Percentiles rank a stretch among this genome's conserved stretches.
phyloP scores from a whole-genome alignment of 2,329 filamentous ascomycete species.

The Falciphora oryzae region DNA sequence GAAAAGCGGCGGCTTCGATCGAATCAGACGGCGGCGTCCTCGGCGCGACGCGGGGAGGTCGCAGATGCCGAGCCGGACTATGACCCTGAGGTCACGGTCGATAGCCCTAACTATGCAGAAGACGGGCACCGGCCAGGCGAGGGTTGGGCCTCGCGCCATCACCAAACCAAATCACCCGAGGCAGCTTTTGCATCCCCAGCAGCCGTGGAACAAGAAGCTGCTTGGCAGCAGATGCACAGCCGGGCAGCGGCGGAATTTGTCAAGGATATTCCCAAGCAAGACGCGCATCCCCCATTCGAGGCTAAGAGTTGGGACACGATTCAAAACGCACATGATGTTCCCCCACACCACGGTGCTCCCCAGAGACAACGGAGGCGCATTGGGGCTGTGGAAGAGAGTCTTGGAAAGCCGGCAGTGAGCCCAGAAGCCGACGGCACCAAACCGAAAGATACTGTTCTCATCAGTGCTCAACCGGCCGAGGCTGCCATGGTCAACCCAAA shows the following conservation, averaged over 20 bases:
- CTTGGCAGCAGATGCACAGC: background rate
- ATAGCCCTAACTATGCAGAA: background rate
- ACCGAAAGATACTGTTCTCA: background rate
- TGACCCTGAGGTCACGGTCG: background rate
- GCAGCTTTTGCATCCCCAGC: background rate
- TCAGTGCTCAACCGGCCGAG: background rate
- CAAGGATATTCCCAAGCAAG: no score
- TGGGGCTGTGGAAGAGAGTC: background rate
- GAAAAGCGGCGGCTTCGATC: background rate
- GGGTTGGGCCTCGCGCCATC: background rate
- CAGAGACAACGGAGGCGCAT: background rate
- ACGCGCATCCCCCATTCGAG: no score
- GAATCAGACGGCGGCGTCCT: background rate
- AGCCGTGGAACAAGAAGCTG: background rate
- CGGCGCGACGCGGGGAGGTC: no score
- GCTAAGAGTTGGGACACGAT: background rate
- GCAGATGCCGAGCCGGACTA: background rate
- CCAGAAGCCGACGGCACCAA: background rate
- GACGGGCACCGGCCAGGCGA: background rate
- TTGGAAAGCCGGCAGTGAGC: background rate
- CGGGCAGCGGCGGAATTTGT: no score
- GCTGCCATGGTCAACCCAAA: background rate
- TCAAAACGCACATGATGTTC: background rate
- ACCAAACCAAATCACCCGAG: background rate
- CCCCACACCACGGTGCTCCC: background rate